Conservation (phyloP, 2,329 filamentous ascomycete genomes). For the Knufia petricola region DNA sequence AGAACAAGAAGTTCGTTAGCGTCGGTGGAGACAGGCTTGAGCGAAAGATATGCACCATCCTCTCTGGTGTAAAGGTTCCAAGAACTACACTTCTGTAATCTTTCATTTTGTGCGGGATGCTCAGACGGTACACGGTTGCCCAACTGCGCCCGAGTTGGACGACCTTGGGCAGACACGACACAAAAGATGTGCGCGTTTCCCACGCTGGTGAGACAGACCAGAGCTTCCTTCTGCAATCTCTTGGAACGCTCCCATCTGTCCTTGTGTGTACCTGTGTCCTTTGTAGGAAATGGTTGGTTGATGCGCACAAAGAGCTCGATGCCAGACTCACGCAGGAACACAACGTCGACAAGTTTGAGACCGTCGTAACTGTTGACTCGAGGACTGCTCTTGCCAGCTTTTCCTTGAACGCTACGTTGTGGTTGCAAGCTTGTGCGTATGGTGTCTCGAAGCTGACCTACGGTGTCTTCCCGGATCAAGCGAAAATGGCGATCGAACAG, state of each 20-base stretch:
- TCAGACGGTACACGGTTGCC: neutral
- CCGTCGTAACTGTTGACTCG: slow-evolving; percentile 14
- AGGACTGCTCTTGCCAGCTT: slow-evolving; percentile 16
- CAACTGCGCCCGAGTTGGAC: neutral
- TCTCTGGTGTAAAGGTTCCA: neutral
- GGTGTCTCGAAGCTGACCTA: slow-evolving; percentile 44
- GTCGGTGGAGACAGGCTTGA: neutral
- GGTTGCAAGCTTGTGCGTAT: slow-evolving; percentile 17
- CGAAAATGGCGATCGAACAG: slow-evolving; percentile 46
- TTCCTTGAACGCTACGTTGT: slow-evolving; percentile 1
- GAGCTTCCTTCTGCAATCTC: slow-evolving; percentile 40
- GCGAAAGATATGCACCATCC: neutral
- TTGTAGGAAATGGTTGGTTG: slow-evolving; percentile 33
- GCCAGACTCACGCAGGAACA: slow-evolving; percentile 33
- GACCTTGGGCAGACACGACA: slow-evolving; percentile 15
- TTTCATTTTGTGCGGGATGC: slow-evolving; percentile 3
- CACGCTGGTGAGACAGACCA: slow-evolving; percentile 41
- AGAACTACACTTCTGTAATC: neutral
- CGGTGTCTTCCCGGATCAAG: slow-evolving; percentile 46
- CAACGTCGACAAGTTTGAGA: slow-evolving; percentile 28
- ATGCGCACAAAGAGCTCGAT: slow-evolving; percentile 40
- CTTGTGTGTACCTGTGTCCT: slow-evolving; percentile 26
- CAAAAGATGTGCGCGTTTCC: slow-evolving; percentile 23
- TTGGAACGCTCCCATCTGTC: slow-evolving; percentile 45
- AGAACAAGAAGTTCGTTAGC: neutral